Conservation (phyloP, 2,329 filamentous ascomycete species). For the Colletotrichum cereale region DNA sequence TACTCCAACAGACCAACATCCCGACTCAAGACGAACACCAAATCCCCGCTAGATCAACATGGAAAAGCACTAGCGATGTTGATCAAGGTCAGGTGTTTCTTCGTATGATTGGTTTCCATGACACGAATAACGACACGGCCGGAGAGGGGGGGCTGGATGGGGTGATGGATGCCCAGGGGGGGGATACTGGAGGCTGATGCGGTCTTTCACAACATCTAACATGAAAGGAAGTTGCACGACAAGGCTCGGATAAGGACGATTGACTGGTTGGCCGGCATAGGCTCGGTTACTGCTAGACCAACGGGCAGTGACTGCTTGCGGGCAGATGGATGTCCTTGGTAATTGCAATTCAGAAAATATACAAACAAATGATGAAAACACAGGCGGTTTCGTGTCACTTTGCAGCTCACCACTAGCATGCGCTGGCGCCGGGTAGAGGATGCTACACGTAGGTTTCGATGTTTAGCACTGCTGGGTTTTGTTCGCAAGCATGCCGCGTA, state of each 20-base stretch:
- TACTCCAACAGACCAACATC: not conserved
- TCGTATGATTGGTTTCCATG: slow-evolving; percentile 15
- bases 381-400: not conserved
- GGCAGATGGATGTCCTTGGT: slow-evolving; percentile 19
- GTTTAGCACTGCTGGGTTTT: not conserved
- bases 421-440: not conserved
- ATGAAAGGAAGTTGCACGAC: slow-evolving; percentile 14
- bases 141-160: not conserved
- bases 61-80: slow-evolving; percentile 15
- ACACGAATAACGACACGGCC: slow-evolving; percentile 25
- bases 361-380: slow-evolving; percentile 40
- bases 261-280: slow-evolving; percentile 8
- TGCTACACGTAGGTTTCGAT: not conserved
- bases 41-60: not conserved
- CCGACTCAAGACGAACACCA: not conserved
- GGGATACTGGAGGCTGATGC: slow-evolving; percentile 11
- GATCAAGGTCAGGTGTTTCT: slow-evolving; percentile 30
- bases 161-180: slow-evolving; percentile 5
- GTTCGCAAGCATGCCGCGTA: not conserved
- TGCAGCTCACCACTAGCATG: not conserved
- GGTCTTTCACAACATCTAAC: slow-evolving; percentile 26
- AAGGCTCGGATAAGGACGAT: slow-evolving; percentile 13
- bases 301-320: slow-evolving; percentile 17
- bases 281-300: slow-evolving; percentile 14
- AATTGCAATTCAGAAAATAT: slow-evolving; percentile 40